These are phyloP conservation scores for Penicillium silybi DNA, from an alignment of 495 filamentous ascomycete genomes.

Conservation along the genomic window DNA sequence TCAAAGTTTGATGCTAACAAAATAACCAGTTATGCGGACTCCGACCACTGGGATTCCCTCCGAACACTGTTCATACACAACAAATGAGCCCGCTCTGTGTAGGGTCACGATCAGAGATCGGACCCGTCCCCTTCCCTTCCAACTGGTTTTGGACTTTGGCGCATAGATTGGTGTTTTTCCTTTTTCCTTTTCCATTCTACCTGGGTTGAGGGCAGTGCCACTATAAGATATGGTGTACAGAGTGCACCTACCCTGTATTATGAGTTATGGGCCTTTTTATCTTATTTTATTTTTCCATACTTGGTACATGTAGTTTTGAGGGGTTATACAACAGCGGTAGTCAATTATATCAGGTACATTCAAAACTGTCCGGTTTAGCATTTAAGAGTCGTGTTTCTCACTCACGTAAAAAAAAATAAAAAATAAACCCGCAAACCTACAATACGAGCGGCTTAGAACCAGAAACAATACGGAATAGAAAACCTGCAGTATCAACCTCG, in stretches of 20 bases:
- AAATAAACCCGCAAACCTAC: too few species aligned
- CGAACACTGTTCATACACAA: constrained; percentile 79
- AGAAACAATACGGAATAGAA: not conserved
- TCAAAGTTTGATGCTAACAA: constrained; percentile 2
- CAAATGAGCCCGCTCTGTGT: constrained; percentile 51
- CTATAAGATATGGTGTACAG: not conserved
- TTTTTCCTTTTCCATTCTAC: constrained; percentile 8
- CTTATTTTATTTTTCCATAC: constrained; percentile 4
- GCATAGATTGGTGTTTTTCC: constrained; percentile 30
- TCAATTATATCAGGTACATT: not conserved
- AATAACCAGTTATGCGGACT: constrained; percentile 55
- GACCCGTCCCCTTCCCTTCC: constrained; percentile 9
- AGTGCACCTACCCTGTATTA: constrained; percentile 20
- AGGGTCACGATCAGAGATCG: not conserved
- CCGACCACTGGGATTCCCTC: constrained; percentile 80
- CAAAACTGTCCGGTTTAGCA: not conserved
- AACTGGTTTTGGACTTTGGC: constrained; percentile 23
- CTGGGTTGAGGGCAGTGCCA: not conserved
- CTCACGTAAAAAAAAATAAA: too few species aligned
- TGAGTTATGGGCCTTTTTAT: constrained; percentile 14
- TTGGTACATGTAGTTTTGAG: not conserved
- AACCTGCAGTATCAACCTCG: too few species aligned
- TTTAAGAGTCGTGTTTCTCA: not conserved
- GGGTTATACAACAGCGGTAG: not conserved
- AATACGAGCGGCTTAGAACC: too few species aligned